A percentile compares a stretch with the other conserved stretches of the same genome.
These are phyloP conservation scores for Heimioporus sp. DNA, from an alignment of 768 basidiomycete species.

Conservation along the genomic window DNA sequence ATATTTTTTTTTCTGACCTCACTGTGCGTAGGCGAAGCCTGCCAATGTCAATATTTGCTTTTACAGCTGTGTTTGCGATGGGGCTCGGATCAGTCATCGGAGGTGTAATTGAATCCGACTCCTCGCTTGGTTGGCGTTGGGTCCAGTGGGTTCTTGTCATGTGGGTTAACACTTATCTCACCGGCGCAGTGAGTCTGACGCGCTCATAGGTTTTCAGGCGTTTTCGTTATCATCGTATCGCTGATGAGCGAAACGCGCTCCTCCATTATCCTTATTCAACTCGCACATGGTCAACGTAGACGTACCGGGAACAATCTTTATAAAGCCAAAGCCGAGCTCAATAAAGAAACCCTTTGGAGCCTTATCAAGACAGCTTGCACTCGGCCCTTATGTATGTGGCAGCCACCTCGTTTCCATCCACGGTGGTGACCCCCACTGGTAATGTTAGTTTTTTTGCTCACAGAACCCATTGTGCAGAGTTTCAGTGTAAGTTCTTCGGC, in stretches of 20 bases:
- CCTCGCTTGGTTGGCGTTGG: constrained; percentile 67
- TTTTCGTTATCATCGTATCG: constrained; percentile 47
- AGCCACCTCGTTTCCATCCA: neutral
- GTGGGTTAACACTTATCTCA: constrained; percentile 27
- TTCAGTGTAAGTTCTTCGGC: constrained; percentile 53
- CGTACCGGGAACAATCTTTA: constrained; percentile 60
- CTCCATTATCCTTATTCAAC: constrained; percentile 62
- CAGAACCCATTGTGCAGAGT: constrained; percentile 69
- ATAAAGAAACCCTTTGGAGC: constrained; percentile 48
- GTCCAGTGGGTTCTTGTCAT: constrained; percentile 78
- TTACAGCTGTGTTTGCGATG: constrained; percentile 53
- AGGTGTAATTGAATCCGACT: constrained; percentile 60
- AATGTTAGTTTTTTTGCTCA: constrained; percentile 20
- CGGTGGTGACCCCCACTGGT: neutral
- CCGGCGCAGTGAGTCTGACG: neutral
- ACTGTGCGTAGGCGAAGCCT: constrained; percentile 54
- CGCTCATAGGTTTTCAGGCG: constrained; percentile 45
- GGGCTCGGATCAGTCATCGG: constrained; percentile 63
- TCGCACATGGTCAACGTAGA: constrained; percentile 65
- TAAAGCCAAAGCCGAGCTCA: constrained; percentile 60
- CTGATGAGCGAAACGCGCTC: constrained; percentile 73
- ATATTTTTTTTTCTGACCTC: neutral
- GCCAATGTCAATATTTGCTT: constrained; percentile 72
- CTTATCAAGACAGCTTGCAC: constrained; percentile 69
- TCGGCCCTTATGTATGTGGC: constrained; percentile 61